Evolutionary conservation across 2,329 filamentous ascomycete species (phyloP).

Genomic region (Scolecobasidium constrictum): DNA sequence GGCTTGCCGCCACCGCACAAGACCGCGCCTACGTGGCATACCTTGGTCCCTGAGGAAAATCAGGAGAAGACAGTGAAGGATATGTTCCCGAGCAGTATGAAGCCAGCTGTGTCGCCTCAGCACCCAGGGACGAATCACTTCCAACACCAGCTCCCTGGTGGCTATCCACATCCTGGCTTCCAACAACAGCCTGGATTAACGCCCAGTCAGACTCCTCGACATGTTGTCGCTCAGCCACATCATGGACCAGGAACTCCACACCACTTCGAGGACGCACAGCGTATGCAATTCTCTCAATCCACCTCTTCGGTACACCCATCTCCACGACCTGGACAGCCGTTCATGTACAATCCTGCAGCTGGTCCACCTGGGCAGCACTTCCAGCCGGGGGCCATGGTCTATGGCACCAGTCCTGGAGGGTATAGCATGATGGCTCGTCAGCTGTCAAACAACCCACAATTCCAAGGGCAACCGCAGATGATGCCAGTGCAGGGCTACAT

Average conservation of each 20-base stretch:
- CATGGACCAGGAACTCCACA: conserved; percentile 52
- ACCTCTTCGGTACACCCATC: conserved; percentile 73
- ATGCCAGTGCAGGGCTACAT: conserved; percentile 77
- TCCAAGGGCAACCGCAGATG: conserved; percentile 42
- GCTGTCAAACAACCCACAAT: conserved; percentile 51
- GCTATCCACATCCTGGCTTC: conserved; percentile 51
- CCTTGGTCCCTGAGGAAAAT: conserved; percentile 54
- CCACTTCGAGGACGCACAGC: conserved; percentile 69
- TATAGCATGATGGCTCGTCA: conserved; percentile 58
- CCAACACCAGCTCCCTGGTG: conserved; percentile 73
- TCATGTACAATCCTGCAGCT: conserved; percentile 60
- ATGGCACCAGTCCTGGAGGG: conserved; percentile 58
- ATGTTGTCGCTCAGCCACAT: conserved; percentile 65
- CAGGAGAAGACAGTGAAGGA: conserved; percentile 69
- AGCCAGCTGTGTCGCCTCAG: conserved; percentile 52
- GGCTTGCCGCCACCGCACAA: conserved; percentile 79
- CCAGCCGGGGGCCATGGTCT: conserved; percentile 52
- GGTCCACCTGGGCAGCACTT: conserved; percentile 40
- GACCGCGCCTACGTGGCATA: conserved; percentile 70
- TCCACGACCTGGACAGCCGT: conserved; percentile 61
- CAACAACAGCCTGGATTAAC: conserved; percentile 44
- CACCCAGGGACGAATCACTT: conserved; percentile 46
- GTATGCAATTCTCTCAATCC: conserved; percentile 78
- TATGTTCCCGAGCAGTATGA: conserved; percentile 61
- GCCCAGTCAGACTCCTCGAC: conserved; percentile 67